Evolutionary conservation across 148 eudicot genomes (phyloP), one percentile per base, ranked within the genome.

Genomic region (Vaccinium macrocarpon): DNA sequence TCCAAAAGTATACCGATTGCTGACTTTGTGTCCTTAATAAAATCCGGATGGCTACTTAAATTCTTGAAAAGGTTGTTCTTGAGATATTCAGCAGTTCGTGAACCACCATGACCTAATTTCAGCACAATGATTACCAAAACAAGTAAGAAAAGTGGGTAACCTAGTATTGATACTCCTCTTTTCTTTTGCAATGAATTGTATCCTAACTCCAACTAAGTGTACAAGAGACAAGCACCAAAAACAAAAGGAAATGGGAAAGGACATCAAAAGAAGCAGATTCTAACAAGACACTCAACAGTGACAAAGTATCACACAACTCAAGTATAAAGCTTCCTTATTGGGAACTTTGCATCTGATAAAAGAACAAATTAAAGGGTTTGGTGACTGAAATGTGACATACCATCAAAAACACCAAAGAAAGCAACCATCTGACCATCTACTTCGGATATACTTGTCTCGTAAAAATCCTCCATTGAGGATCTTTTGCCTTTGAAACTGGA

Each of bases 381-480:
- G 32, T 2, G 9, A 14, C 66, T 13, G 56, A 81, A 42, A 21
- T 25, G 16, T 18, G 83, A 76, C 90, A 16, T 89, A 93, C 98
- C 98, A 89, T 95, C 98, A 89, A 90, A 95, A 35, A 95, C 95
- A 80, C 95, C 98, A 88, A 95, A 95, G 83, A 93, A 89, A 14
- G 91, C 95, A 84, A 92, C 95, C 93, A 92, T 92, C 80, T 95
- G 90, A 74, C 98, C 96, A 84, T 92, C 87, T 56, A 95, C 91
- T 85, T 91, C 94, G 9, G 93, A 89, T 88, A 93, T 90, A 82
- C 86, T 89, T 38, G 92, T 89, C 86, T 95, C 96, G 80, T 85
- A 92, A 86, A 85, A 93, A 86, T 95, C 98, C 85, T 95, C 98
- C 98, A 95, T 95, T 59, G 95, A 89, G 25, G 93, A 87, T 74